Conservation (phyloP, 345 rosid genomes). For the Populus nigra region DNA sequence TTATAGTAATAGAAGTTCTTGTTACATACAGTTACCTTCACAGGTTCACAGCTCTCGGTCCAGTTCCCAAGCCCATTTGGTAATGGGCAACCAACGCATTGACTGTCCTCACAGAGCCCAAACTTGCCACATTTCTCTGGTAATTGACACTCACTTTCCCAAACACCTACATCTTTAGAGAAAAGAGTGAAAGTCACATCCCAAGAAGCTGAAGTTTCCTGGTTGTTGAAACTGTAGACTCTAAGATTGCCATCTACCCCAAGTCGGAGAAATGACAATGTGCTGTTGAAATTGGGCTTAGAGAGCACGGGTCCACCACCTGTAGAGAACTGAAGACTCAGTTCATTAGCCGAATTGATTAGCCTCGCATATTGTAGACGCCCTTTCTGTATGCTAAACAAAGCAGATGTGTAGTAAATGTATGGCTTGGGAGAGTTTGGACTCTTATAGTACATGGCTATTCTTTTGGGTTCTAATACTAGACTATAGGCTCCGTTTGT, state of each 20-base stretch:
- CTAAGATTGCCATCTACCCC: slow-evolving; percentile 52
- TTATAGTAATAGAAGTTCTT: slow-evolving; percentile 38
- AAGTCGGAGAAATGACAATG: slow-evolving; percentile 38
- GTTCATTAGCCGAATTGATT: slow-evolving; percentile 5
- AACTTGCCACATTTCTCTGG: slow-evolving; percentile 33
- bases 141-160: slow-evolving; percentile 35
- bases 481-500: slow-evolving; percentile 49
- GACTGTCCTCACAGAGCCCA: slow-evolving; percentile 31
- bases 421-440: slow-evolving; percentile 27
- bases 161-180: slow-evolving; percentile 10
- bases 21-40: neutral
- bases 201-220: slow-evolving; percentile 39
- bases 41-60: slow-evolving; percentile 38
- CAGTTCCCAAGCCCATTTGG: slow-evolving; percentile 39
- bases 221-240: slow-evolving; percentile 40
- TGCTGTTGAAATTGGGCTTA: slow-evolving; percentile 40
- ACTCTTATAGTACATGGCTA: slow-evolving; percentile 36
- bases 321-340: neutral
- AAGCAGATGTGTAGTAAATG: slow-evolving; percentile 24
- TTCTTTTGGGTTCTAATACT: slow-evolving; percentile 45
- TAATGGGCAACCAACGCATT: slow-evolving; percentile 31
- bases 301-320: neutral
- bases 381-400: neutral
- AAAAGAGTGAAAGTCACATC: slow-evolving; percentile 43
- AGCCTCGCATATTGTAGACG: slow-evolving; percentile 21